Percentiles rank a stretch among this genome's conserved stretches.
Conservation (phyloP, 352 stramenopile species). For the Phytophthora sansomeana region DNA sequence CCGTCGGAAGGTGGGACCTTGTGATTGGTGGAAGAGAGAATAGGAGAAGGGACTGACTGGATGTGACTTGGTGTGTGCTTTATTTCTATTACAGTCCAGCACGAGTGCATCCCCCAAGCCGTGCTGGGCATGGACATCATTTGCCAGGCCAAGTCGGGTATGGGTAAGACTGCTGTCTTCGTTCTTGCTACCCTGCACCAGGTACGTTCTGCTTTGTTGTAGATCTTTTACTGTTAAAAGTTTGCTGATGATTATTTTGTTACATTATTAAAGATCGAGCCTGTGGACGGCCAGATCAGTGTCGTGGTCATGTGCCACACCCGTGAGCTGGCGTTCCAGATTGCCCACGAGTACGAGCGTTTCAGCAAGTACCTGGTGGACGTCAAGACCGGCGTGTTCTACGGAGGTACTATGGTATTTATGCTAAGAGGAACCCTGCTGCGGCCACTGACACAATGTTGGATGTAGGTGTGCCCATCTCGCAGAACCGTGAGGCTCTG, state of each 20-base stretch:
- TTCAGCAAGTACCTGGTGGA: constrained; percentile 99
- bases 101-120: constrained; percentile 99
- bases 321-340: constrained; percentile 99
- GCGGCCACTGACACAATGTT: constrained; percentile 11
- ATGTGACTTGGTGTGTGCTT: constrained; percentile 7
- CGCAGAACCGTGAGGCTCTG: constrained; percentile 95
- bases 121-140: constrained; percentile 99
- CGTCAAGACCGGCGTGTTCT: constrained; percentile 98
- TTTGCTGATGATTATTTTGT: constrained; percentile 8
- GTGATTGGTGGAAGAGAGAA: not conserved
- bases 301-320: constrained; percentile 99
- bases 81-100: constrained; percentile 83
- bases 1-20: constrained; percentile 95
- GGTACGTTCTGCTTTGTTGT: constrained; percentile 54
- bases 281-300: constrained; percentile 93
- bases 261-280: constrained; percentile 75
- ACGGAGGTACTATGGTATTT: constrained; percentile 80
- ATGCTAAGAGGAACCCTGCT: not conserved
- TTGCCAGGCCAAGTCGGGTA: constrained; percentile 99
- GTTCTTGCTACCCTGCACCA: constrained; percentile 99
- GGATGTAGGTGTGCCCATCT: constrained; percentile 91
- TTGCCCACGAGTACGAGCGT: constrained; percentile 99
- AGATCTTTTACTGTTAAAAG: not conserved
- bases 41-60: constrained; percentile 18
- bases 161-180: constrained; percentile 99